Base-by-base conservation (phyloP, 2,329 filamentous ascomycete genomes). In the Curvularia spicifera region DNA sequence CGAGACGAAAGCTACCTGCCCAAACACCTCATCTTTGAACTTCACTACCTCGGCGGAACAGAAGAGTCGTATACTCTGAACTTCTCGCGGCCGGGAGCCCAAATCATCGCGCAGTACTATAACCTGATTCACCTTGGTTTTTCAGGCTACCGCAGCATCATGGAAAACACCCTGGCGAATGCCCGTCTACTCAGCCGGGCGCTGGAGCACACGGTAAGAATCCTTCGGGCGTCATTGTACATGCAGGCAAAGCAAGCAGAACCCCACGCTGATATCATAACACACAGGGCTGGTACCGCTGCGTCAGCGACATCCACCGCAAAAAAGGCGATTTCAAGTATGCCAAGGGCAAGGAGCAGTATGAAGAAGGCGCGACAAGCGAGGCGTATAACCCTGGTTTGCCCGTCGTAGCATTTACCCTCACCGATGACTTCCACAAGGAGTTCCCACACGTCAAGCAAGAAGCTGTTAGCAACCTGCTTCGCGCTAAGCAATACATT, bases 51-150 rank as follows among this genome's bases (percentile, higher is more conserved):
- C 0, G 89, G 89, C 37, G 87, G 88, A n/a, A 89, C 86, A 0
- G 87, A 91, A 67, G 83, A 89, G 69, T 87, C 85, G 1, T 91
- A 86, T 75, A 90, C 88, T 0, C 81, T 91, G 20, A 91, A 91
- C 76, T 91, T 91, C 78, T 90, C 87, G 1, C 84, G 89, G 0
- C 88, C 88, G 0, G 89, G 88, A 3, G 85, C 86, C 0, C 89
- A 91, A 60, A 81, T 91, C 56, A 86, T 91, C 59, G 87, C 83
- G 0, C 89, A 91, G 70, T 91, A 91, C 75, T 91, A 91, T 70
- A 90, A 91, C 66, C 79, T 91, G 12, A 87, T 91, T 59, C 88
- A 90, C 62, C 82, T 91, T 0, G 89, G 89, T 2, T 88, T 86
- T 73, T 78, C 79, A 2, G 89, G 89, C 9, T 91, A 88, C 75